Evolutionary conservation across 768 basidiomycete genomes (phyloP).

Genomic region (Termitomyces sp.): DNA sequence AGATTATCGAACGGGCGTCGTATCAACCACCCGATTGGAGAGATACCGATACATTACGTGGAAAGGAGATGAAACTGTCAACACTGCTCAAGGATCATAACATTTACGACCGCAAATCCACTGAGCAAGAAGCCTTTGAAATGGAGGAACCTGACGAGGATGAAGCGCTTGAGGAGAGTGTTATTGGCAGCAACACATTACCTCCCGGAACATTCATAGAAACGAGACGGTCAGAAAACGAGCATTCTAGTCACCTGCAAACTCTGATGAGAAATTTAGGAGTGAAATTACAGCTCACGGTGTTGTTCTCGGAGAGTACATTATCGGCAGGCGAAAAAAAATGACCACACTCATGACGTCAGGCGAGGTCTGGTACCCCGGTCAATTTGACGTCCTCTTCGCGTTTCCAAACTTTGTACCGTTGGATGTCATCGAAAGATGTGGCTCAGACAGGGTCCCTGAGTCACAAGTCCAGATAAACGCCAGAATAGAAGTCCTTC

Average conservation of each 20-base stretch:
- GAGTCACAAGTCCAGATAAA: constrained; percentile 29
- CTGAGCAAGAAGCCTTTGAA: constrained; percentile 13
- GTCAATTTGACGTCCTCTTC: constrained; percentile 52
- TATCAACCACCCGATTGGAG: constrained; percentile 28
- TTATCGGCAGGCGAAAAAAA: constrained; percentile 13
- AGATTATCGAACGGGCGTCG: constrained; percentile 28
- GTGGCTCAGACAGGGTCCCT: constrained; percentile 31
- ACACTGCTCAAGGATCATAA: constrained; percentile 8
- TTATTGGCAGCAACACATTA: constrained; percentile 14
- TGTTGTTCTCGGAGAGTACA: constrained; percentile 27
- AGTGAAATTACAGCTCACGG: constrained; percentile 24
- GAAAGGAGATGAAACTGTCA: constrained; percentile 31
- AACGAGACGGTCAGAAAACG: constrained; percentile 35
- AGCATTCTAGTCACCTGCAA: constrained; percentile 8
- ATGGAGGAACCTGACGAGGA: neutral
- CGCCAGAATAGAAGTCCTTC: constrained; percentile 63
- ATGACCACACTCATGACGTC: constrained; percentile 27
- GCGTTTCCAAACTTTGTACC: constrained; percentile 52
- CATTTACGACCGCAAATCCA: constrained; percentile 5
- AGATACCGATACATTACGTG: constrained; percentile 27
- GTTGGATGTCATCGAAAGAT: constrained; percentile 38
- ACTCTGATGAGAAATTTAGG: constrained; percentile 17
- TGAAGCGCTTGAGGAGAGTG: constrained; percentile 5
- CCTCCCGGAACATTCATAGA: constrained; percentile 48
- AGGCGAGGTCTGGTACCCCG: constrained; percentile 50